Evolutionary conservation across 306 rosid species (phyloP), one percentile per base, ranked within the genome.

Genomic region (Quercus rubra): DNA sequence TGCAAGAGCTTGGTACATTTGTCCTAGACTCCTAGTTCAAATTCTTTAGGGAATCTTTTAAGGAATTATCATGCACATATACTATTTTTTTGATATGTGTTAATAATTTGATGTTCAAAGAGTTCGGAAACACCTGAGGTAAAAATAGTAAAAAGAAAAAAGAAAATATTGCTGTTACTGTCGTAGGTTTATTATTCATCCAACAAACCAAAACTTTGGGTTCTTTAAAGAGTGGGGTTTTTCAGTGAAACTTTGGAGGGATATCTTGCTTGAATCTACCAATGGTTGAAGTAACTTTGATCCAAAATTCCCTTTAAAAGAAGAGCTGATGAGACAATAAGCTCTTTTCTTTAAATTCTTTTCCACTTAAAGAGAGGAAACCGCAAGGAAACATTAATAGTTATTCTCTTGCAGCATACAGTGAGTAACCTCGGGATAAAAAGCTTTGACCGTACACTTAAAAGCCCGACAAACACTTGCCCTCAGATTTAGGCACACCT

Each of bases 381-480:
- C 73, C 74, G 43, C 66, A 83, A 78, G 77, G 74, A 52, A 41
- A 75, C 79, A 78, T 51, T 30, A 78, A 86, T 55, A 77, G 88
- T 77, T 31, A 73, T 70, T 62, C 77, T 82, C 84, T 82, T 85
- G 80, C 62, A 84, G 54, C n/a, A 76, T 78, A 86, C 78, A 76
- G 92, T 85, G 71, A 12, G 76, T 56, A 83, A 86, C 81, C 85
- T 74, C 17, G 43, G 86, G 82, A 81, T 78, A 75, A 87, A 87
- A 84, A 82, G 87, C 83, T 83, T 64, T 57, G 59, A 68, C 61
- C 87, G 94, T 93, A 93, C 91, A 78, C 35, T 72, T 71, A 56
- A 83, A 93, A 91, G 89, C 88, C 81, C 86, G 84, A 75, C 84
- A 86, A 82, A 78, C 79, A 79, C 85, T 84, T 82, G 77, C 87